phyloP scores from a whole-genome alignment of 179 eudicot species.

The Actinidia arguta region DNA sequence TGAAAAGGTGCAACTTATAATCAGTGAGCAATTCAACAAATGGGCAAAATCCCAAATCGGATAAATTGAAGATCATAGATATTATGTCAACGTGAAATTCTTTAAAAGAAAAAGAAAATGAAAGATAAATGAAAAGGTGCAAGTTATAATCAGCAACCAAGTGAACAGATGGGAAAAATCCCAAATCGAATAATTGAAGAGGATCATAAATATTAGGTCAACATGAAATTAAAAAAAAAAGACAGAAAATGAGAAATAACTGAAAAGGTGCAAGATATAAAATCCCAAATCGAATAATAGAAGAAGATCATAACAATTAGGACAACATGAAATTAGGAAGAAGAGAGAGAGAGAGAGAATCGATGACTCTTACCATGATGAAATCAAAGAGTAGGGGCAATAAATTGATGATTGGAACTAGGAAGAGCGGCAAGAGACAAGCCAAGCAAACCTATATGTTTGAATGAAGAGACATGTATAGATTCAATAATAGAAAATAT shows the following conservation, averaged over 20 bases:
- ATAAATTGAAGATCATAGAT: not conserved
- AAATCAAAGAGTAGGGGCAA: conserved; percentile 52
- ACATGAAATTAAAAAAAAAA: too few species aligned
- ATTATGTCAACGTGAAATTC: too few species aligned
- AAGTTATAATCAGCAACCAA: not conserved
- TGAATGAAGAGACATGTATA: too few species aligned
- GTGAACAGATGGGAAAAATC: not conserved
- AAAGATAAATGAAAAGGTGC: not conserved
- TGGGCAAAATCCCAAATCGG: not conserved
- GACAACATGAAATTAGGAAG: too few species aligned
- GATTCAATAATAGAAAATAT: too few species aligned
- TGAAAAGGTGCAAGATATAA: not conserved
- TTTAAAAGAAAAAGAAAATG: not conserved
- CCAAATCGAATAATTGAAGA: not conserved
- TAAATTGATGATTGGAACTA: conserved; percentile 60
- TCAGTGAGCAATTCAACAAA: not conserved
- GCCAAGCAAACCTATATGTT: conserved; percentile 46
- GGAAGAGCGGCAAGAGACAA: conserved; percentile 68
- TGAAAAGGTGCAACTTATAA: not conserved
- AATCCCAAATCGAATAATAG: not conserved
- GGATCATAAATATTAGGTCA: too few species aligned
- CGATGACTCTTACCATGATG: conserved; percentile 41
- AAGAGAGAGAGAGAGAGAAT: too few species aligned
- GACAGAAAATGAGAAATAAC: not conserved
- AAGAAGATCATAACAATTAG: too few species aligned